Evolutionary conservation across 2,329 filamentous ascomycete species (phyloP), one percentile per base, ranked within the genome.

Genomic region (Alternaria consortialis): DNA sequence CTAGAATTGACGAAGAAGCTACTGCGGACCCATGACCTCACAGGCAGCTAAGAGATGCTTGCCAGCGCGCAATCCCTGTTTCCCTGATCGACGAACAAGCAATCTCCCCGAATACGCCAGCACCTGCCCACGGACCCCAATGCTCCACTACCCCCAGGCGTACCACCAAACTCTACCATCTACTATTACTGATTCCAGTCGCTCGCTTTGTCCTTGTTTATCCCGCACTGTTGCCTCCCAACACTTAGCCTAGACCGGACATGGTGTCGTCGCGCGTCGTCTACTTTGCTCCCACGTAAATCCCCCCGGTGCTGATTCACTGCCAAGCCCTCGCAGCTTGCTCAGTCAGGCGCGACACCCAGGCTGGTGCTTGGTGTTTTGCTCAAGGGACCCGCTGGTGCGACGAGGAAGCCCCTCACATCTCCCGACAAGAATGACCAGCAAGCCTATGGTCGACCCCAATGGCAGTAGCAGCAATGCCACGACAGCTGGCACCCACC

Each of bases 241-340:
- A 32, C 13, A 29, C 55, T 34, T 48, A 15, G 20, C 40, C 53
- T 50, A 48, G 20, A 32, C 48, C 63, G 57, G 64, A 66, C 65
- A 74, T 74, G 71, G 63, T 64, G 63, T 68, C 60, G 67, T 60
- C 63, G 66, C 66, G 66, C 58, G 53, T 62, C 60, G 60, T 66
- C 57, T 71, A 64, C 61, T 70, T 68, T 57, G 71, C 69, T 56
- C 68, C 70, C 69, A 68, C 68, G 61, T 74, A 75, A 71, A 66
- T 29, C 13, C 56, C 60, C 56, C 52, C 44, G 52, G 51, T 64
- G 60, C 63, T 66, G 68, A 53, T 62, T 58, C 65, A 58, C 64
- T 66, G 67, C 60, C 67, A 68, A 64, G 66, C 62, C 47, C 54
- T 29, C 43, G 52, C 56, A 58, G 44, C 54, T 58, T 48, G 55